Evolutionary conservation across 768 basidiomycete species (phyloP).

Genomic region (Serendipita sp.): DNA sequence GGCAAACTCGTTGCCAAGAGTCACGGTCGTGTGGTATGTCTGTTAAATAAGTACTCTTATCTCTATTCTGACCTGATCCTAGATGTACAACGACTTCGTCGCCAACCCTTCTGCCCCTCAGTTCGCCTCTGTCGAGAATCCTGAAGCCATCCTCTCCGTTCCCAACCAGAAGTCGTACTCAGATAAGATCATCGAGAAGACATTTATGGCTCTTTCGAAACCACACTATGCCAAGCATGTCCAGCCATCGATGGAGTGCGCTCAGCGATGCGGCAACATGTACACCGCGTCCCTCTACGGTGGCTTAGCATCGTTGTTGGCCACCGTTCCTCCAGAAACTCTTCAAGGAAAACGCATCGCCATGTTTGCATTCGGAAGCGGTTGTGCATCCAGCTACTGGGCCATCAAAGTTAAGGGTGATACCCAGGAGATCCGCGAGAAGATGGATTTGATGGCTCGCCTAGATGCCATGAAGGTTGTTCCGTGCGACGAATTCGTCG

Average conservation of each 20-base stretch:
- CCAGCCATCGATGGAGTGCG: slow-evolving; percentile 69
- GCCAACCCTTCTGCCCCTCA: slow-evolving; percentile 49
- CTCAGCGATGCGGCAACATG: slow-evolving; percentile 90
- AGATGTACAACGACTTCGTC: slow-evolving; percentile 79
- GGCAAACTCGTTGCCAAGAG: slow-evolving; percentile 99
- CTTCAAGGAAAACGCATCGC: slow-evolving; percentile 72
- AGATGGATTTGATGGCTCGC: slow-evolving; percentile 64
- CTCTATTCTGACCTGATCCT: background rate
- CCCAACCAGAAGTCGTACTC: slow-evolving; percentile 58
- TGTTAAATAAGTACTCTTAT: background rate
- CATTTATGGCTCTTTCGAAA: slow-evolving; percentile 70
- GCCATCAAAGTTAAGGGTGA: slow-evolving; percentile 75
- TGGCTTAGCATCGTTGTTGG: slow-evolving; percentile 75
- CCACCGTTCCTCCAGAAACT: slow-evolving; percentile 49
- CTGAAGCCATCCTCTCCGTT: slow-evolving; percentile 50
- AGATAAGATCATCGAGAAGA: slow-evolving; percentile 94
- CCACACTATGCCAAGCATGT: slow-evolving; percentile 57
- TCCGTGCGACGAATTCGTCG: slow-evolving; percentile 81
- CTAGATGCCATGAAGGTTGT: slow-evolving; percentile 79
- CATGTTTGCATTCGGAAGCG: slow-evolving; percentile 93
- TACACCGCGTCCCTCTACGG: slow-evolving; percentile 95
- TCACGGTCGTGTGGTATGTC: slow-evolving; percentile 59
- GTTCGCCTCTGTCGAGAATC: slow-evolving; percentile 45
- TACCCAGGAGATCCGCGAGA: slow-evolving; percentile 60
- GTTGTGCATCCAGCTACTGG: slow-evolving; percentile 92